These are phyloP conservation scores for Candida boleticola DNA, from an alignment of 805 yeast species.

Conservation along the genomic window DNA sequence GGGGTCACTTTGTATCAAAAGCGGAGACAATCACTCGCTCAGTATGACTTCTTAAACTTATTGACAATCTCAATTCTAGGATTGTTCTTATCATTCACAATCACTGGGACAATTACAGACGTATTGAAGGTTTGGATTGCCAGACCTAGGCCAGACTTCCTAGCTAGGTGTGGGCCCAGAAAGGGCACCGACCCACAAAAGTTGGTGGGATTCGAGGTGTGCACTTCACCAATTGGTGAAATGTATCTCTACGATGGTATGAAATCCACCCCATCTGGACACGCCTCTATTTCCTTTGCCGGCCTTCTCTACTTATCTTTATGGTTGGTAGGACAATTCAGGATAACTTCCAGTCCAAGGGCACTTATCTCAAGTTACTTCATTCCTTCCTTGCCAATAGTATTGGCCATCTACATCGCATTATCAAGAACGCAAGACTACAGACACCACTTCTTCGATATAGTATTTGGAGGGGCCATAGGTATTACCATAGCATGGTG, in stretches of 20 bases:
- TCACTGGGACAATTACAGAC: slow-evolving; percentile 35
- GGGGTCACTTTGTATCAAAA: slow-evolving; percentile 9
- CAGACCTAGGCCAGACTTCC: slow-evolving; percentile 43
- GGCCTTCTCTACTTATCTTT: slow-evolving; percentile 30
- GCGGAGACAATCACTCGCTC: neutral
- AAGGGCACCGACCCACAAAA: slow-evolving; percentile 20
- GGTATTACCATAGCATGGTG: slow-evolving; percentile 21
- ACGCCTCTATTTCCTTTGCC: slow-evolving; percentile 34
- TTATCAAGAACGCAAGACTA: slow-evolving; percentile 34
- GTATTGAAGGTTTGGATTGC: slow-evolving; percentile 39
- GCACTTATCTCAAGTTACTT: slow-evolving; percentile 13
- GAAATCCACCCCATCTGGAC: slow-evolving; percentile 43
- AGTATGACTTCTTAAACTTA: slow-evolving; percentile 19
- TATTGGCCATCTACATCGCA: slow-evolving; percentile 30
- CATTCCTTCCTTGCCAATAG: slow-evolving; percentile 15
- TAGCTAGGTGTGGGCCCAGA: slow-evolving; percentile 33
- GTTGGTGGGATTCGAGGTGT: slow-evolving; percentile 29
- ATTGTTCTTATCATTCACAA: slow-evolving; percentile 24
- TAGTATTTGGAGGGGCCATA: slow-evolving; percentile 25
- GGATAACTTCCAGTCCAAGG: slow-evolving; percentile 7
- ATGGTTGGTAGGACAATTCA: slow-evolving; percentile 32
- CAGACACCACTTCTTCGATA: slow-evolving; percentile 35
- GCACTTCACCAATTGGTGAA: slow-evolving; percentile 32
- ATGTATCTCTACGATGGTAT: slow-evolving; percentile 32
- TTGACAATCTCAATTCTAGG: slow-evolving; percentile 31